Conservation (phyloP, 768 basidiomycete species). For the Chiua virens region DNA sequence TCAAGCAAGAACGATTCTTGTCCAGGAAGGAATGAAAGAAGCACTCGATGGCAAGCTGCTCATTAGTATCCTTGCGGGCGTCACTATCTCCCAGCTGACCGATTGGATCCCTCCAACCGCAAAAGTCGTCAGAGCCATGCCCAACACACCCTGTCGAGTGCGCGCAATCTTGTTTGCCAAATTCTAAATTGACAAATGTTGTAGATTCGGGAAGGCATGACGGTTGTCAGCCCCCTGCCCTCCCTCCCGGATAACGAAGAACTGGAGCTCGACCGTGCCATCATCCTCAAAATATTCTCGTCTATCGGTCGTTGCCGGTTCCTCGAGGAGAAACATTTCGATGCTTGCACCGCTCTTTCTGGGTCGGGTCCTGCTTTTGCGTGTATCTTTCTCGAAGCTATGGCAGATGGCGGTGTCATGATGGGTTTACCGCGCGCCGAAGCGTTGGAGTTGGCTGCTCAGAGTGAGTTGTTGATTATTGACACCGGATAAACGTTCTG, state of each 20-base stretch:
- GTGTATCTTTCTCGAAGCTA: conserved; percentile 94
- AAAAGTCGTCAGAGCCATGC: conserved; percentile 93
- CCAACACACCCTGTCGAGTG: conserved; percentile 96
- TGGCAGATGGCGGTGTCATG: conserved; percentile 99
- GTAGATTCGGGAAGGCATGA: conserved; percentile 99
- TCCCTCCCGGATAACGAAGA: conserved; percentile 37
- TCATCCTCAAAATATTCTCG: conserved; percentile 92
- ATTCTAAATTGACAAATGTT: not conserved
- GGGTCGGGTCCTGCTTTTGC: conserved; percentile 98
- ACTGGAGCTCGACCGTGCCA: conserved; percentile 60
- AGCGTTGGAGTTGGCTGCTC: conserved; percentile 92
- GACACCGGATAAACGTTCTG: not conserved
- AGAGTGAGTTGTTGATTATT: conserved; percentile 58
- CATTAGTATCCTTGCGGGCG: conserved; percentile 97
- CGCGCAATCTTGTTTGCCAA: conserved; percentile 15
- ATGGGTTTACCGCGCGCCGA: conserved; percentile 96
- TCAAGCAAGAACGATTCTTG: conserved; percentile 71
- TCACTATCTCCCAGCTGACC: conserved; percentile 80
- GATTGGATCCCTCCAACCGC: conserved; percentile 76
- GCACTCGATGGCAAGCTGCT: conserved; percentile 88
- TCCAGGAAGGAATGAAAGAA: conserved; percentile 72
- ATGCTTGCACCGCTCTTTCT: conserved; percentile 94
- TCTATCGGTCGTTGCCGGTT: conserved; percentile 95
- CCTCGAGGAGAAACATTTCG: conserved; percentile 98
- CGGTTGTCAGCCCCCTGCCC: conserved; percentile 79